phyloP scores from a whole-genome alignment of 106 monocot species.

The Posidonia australis region DNA sequence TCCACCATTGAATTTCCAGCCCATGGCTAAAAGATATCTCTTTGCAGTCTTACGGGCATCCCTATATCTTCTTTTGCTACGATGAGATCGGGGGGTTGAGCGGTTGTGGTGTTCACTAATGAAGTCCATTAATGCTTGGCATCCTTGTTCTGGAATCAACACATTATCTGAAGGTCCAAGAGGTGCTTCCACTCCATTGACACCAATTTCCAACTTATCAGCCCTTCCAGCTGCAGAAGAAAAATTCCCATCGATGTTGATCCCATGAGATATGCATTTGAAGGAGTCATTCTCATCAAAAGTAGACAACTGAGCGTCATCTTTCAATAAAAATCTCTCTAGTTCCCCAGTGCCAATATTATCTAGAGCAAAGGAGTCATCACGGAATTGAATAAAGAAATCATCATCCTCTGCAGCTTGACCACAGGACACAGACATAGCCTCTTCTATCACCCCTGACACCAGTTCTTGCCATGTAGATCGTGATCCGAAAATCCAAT shows the following conservation, averaged over 20 bases:
- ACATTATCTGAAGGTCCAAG: too few relatives aligned
- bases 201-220: too few relatives aligned
- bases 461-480: constrained; percentile 27
- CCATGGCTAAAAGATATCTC: constrained; percentile 8
- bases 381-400: neutral
- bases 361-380: neutral
- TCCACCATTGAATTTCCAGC: constrained; percentile 13
- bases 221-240: too few relatives aligned
- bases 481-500: constrained; percentile 32
- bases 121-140: constrained; percentile 1
- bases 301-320: neutral
- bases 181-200: too few relatives aligned
- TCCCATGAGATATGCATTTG: neutral
- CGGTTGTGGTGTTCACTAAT: neutral
- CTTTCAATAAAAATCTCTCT: neutral
- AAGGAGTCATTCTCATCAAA: neutral
- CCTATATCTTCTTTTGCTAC: neutral
- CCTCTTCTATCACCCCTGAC: constrained; percentile 28
- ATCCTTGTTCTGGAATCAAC: neutral
- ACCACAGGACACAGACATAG: constrained; percentile 21
- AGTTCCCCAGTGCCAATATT: neutral
- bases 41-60: neutral
- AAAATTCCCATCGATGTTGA: neutral
- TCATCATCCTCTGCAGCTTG: neutral
- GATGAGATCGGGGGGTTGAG: neutral